These are phyloP conservation scores for Limonium bicolor DNA, from an alignment of 148 eudicot species.

Conservation along the genomic window DNA sequence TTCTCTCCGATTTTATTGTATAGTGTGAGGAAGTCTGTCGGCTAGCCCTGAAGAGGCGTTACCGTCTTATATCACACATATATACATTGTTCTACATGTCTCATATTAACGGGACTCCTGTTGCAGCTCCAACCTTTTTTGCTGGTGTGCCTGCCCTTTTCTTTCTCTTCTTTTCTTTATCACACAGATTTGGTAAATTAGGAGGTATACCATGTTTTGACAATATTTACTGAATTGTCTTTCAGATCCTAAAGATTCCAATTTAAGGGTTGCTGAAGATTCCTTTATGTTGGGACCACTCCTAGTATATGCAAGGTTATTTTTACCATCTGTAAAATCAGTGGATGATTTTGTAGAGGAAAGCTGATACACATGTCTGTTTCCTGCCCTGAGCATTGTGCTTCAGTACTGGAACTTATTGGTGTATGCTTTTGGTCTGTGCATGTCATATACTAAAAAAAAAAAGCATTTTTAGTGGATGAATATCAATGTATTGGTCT, in stretches of 20 bases:
- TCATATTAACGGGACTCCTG: slow-evolving; percentile 83
- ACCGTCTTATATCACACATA: slow-evolving; percentile 81
- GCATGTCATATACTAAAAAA: no score
- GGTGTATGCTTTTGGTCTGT: no score
- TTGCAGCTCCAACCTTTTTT: slow-evolving; percentile 83
- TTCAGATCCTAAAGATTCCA: slow-evolving; percentile 72
- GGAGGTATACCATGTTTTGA: no score
- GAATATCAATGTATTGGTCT: no score
- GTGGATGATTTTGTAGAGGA: no score
- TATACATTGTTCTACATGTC: slow-evolving; percentile 91
- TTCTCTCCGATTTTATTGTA: background rate
- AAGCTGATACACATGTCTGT: no score
- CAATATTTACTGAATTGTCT: background rate
- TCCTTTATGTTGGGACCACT: slow-evolving; percentile 88
- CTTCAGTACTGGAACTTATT: no score
- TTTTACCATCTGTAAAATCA: no score
- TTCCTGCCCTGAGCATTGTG: no score
- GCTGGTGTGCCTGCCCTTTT: slow-evolving; percentile 32
- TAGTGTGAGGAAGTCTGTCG: slow-evolving; percentile 99
- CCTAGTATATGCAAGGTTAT: slow-evolving; percentile 80
- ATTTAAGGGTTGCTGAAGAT: slow-evolving; percentile 48
- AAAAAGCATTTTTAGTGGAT: no score
- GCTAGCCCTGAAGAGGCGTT: slow-evolving; percentile 80
- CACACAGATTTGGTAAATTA: no score
- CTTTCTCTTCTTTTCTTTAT: background rate